Evolutionary conservation across 352 stramenopile species (phyloP).

Genomic region (Stephanocyclus meneghinianus): DNA sequence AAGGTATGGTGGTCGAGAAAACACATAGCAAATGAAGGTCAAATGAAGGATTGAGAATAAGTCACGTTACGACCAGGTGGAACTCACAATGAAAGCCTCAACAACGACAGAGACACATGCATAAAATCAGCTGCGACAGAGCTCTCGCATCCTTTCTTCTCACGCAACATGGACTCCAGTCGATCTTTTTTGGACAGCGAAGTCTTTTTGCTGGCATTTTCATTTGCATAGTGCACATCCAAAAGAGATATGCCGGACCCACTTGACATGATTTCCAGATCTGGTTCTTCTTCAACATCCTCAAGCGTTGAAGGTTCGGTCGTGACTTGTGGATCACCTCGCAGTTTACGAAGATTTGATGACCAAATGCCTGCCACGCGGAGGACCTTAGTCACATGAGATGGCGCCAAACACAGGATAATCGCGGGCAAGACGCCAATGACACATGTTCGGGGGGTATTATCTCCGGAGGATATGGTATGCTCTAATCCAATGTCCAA

Average conservation of each 20-base stretch:
- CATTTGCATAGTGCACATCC: conserved; percentile 22
- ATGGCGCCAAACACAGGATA: conserved; percentile 61
- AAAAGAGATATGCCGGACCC: conserved; percentile 60
- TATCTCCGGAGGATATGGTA: conserved; percentile 45
- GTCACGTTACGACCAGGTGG: conserved; percentile 50
- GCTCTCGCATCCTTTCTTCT: conserved; percentile 30
- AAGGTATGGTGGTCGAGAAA: no score
- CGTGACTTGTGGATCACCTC: conserved; percentile 21
- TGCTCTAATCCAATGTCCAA: conserved; percentile 76
- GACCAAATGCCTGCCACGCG: conserved; percentile 69
- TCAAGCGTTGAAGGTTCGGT: conserved; percentile 13
- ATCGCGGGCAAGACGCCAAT: conserved; percentile 77
- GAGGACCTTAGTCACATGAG: conserved; percentile 69
- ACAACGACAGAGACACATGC: conserved; percentile 62
- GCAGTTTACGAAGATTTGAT: conserved; percentile 57
- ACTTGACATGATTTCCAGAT: conserved; percentile 59
- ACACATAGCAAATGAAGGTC: background rate
- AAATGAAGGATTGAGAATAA: background rate
- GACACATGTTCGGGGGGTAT: conserved; percentile 65
- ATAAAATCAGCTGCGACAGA: conserved; percentile 50
- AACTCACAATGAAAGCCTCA: conserved; percentile 52
- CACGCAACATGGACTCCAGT: conserved; percentile 42
- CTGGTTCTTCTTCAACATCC: conserved; percentile 47
- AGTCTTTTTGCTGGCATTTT: conserved; percentile 4
- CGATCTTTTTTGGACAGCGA: conserved; percentile 48